Evolutionary conservation across 2,329 filamentous ascomycete species (phyloP).

Genomic region (Talaromyces sp.): DNA sequence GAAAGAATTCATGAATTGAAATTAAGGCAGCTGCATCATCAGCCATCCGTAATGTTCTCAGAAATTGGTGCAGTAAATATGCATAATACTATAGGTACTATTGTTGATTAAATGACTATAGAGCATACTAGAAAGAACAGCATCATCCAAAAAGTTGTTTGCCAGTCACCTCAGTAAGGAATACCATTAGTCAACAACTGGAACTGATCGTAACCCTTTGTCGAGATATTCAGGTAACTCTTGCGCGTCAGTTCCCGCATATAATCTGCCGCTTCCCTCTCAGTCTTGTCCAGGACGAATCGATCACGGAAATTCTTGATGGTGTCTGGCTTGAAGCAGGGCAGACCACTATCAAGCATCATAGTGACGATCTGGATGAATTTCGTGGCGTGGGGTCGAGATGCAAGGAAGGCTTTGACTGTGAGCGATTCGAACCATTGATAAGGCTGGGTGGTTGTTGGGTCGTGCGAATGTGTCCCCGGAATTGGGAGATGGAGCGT

Average conservation of each 20-base stretch:
- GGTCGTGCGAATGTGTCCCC: slow-evolving; percentile 37
- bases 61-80: neutral
- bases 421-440: slow-evolving; percentile 95
- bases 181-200: slow-evolving; percentile 97
- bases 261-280: slow-evolving; percentile 91
- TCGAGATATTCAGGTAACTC: slow-evolving; percentile 87
- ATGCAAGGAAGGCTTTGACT: slow-evolving; percentile 90
- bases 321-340: slow-evolving; percentile 96
- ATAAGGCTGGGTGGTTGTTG: slow-evolving; percentile 79
- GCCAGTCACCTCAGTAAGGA: slow-evolving; percentile 66
- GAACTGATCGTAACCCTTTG: slow-evolving; percentile 96
- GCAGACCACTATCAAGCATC: slow-evolving; percentile 94
- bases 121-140: neutral
- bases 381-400: slow-evolving; percentile 81
- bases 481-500: slow-evolving; percentile 27
- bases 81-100: neutral
- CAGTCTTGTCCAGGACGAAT: slow-evolving; percentile 87
- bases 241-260: slow-evolving; percentile 87
- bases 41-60: neutral
- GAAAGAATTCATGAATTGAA: neutral
- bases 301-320: slow-evolving; percentile 88
- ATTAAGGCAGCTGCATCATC: neutral
- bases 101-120: neutral
- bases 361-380: slow-evolving; percentile 83
- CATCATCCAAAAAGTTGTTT: neutral